Evolutionary conservation across 345 rosid genomes (phyloP), one percentile per base, ranked within the genome.

Genomic region (Populus tremula): DNA sequence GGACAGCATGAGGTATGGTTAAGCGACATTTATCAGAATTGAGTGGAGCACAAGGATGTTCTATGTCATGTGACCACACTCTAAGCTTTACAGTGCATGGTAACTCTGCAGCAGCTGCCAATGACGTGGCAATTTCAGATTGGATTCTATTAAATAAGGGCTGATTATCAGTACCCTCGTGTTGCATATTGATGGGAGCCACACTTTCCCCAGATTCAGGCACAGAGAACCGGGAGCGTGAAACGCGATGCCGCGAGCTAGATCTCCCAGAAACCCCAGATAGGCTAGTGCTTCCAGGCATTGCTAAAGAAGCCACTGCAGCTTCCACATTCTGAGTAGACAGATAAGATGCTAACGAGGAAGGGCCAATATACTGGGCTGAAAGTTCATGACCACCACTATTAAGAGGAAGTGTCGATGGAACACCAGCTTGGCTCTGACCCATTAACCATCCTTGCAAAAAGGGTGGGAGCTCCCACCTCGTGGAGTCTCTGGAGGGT

Each of bases 51-150:
- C 91, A 90, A 71, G 99, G 93, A 81, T 89, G 77, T 83, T 91
- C 84, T 77, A 85, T 85, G 82, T 91, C 93, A 83, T 93, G 93
- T 59, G 95, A 83, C 98, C 99, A 94, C 56, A 94, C 88, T 85
- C 92, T 89, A 50, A 94, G 87, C 86, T 93, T 93, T 82, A 94
- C 99, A 49, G 99, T 91, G 80, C 98, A 94, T 65, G 99, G 99
- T 74, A 90, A 87, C 87, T 94, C 98, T 66, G 98, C 96, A 73
- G 98, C 93, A 77, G 93, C 89, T n/a, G 96, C 93, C 82, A 94
- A 81, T 9, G 98, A 89, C 6, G 93, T 77, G 76, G 98, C 93
- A 73, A 93, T 80, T 81, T 94, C 97, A 79, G 92, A 83, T 38
- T 87, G 92, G 36, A 93, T 81, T 84, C 93, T 89, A 75, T 85